Evolutionary conservation across 306 rosid species (phyloP).

Genomic region (Pachyrhizus erosus): DNA sequence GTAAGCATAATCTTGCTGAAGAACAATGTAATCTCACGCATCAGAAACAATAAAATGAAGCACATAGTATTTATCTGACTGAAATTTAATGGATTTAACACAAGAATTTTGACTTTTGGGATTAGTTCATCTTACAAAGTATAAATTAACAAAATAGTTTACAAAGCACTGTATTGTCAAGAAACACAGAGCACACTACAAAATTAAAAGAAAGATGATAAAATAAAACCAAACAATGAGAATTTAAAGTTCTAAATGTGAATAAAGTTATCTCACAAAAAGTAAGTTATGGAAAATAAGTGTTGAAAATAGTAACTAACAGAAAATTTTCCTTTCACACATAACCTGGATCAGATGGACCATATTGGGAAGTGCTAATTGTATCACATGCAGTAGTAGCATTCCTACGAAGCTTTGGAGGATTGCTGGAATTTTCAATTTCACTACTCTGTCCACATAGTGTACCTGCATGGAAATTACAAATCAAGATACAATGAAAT

Average conservation of each 20-base stretch:
- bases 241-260: background rate
- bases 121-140: background rate
- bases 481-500: conserved; percentile 12
- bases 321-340: conserved; percentile 24
- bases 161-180: background rate
- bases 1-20: conserved; percentile 29
- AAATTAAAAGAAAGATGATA: background rate
- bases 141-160: background rate
- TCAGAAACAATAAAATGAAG: background rate
- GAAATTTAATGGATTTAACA: background rate
- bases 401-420: conserved; percentile 58
- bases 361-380: conserved; percentile 61
- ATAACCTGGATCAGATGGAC: conserved; percentile 62
- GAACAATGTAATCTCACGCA: background rate
- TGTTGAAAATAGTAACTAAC: background rate
- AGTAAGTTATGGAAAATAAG: background rate
- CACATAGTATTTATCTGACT: background rate
- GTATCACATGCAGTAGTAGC: conserved; percentile 72
- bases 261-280: background rate
- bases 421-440: conserved; percentile 50
- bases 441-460: conserved; percentile 52
- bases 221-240: conserved; percentile 9
- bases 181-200: background rate
- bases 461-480: conserved; percentile 49
- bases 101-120: background rate